A percentile compares a stretch with the other conserved stretches of the same genome.
phyloP scores from a whole-genome alignment of 768 basidiomycete genomes.

The Auricularia auricula-judae region DNA sequence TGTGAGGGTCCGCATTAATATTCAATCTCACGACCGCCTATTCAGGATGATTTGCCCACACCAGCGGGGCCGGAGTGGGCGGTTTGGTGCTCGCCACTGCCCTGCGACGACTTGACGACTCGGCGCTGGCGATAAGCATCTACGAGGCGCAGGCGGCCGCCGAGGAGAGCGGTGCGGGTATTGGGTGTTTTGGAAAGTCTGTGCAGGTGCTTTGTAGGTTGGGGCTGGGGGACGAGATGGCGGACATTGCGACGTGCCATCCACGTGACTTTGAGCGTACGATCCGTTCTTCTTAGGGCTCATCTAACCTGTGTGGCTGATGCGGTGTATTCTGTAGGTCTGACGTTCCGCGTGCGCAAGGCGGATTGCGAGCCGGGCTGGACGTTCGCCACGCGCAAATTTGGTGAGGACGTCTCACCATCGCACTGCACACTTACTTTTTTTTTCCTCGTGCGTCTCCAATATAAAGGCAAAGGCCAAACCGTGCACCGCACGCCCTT shows the following conservation, averaged over 20 bases:
- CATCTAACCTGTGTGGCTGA: too few relatives aligned
- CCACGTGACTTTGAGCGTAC: slow-evolving; percentile 9
- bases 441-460: not conserved
- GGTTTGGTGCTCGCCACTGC: slow-evolving; percentile 21
- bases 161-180: slow-evolving; percentile 38
- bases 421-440: too few relatives aligned
- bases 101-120: slow-evolving; percentile 10
- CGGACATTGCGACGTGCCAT: slow-evolving; percentile 14
- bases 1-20: too few relatives aligned
- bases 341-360: slow-evolving; percentile 35
- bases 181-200: slow-evolving; percentile 21
- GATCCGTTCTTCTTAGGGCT: not conserved
- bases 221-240: slow-evolving; percentile 16
- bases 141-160: slow-evolving; percentile 30
- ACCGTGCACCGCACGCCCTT: slow-evolving; percentile 40
- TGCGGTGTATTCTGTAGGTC: slow-evolving; percentile 14
- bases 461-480: slow-evolving; percentile 18
- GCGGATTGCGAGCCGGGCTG: slow-evolving; percentile 29
- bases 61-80: slow-evolving; percentile 20
- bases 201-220: slow-evolving; percentile 17
- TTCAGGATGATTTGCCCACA: too few relatives aligned
- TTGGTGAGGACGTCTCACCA: not conserved
- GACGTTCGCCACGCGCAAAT: not conserved
- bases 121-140: slow-evolving; percentile 17
- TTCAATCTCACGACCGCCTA: too few relatives aligned